Evolutionary conservation across 345 rosid genomes (phyloP), one percentile per base, ranked within the genome.

Genomic region (Excoecaria agallocha): DNA sequence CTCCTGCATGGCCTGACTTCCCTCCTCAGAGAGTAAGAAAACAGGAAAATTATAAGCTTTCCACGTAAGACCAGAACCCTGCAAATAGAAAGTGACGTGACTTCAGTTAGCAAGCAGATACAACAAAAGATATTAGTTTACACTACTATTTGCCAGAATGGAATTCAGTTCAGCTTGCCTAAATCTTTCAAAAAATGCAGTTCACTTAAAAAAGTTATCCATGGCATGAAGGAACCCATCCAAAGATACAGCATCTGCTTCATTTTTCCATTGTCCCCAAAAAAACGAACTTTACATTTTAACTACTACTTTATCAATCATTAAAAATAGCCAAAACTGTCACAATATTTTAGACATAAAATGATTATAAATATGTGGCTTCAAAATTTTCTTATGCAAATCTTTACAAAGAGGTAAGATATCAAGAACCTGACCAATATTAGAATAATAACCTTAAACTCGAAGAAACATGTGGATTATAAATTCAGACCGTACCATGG

Each of bases 61-160:
- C 92, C 84, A 78, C 91, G 93, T 84, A 38, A 93, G 83, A 72
- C 96, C 96, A 77, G 96, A 85, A 75, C 94, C 99, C 98, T 96
- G 90, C 74, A 88, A 80, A 81, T 50, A 64, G 43, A 64, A 78
- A 63, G 45, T 45, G 52, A 55, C 10, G 69, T 48, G 65, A 25
- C 52, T 68, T 74, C 69, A 78, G 62, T 54, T 55, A 65, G 56
- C 39, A 66, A 69, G 49, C 68, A 64, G 56, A 56, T 13, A 19
- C 3, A 12, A 68, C 70, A 69, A 24, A 58, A 43, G 59, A 9
- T 17, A 17, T 17, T n/a, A 30, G 16, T 48, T 20, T 12, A 61
- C 49, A 15, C 58, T 51, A 24, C 19, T 30, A 41, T 41, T 69
- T 49, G 68, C n/a, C 12, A 68, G 16, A 4, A 38, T 25, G 59